Conservation (phyloP, 2,329 filamentous ascomycete species). For the Seiridium cupressi region DNA sequence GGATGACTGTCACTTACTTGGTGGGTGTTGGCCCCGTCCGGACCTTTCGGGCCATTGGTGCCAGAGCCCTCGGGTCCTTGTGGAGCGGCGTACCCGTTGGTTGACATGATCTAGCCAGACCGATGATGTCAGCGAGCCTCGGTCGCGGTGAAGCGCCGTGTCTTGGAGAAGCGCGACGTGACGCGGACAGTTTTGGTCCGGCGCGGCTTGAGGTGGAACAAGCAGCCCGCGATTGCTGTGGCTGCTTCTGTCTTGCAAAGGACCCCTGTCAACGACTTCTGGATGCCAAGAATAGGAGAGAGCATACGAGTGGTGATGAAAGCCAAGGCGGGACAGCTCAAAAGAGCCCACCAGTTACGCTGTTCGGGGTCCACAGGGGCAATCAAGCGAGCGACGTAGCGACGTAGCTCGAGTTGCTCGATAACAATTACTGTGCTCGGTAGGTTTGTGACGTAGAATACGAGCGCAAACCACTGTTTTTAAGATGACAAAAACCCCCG, state of each 20-base stretch:
- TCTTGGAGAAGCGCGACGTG: background rate
- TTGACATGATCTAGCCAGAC: slow-evolving; percentile 1
- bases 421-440: background rate
- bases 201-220: background rate
- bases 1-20: background rate
- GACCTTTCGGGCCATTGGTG: background rate
- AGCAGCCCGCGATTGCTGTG: background rate
- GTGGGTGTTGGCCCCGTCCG: background rate
- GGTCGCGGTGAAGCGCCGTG: background rate
- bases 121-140: slow-evolving; percentile 7
- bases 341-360: background rate
- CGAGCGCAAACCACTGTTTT: slow-evolving; percentile 1
- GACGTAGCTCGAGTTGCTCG: background rate
- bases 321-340: slow-evolving; percentile 2
- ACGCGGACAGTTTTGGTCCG: slow-evolving; percentile 4
- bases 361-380: background rate
- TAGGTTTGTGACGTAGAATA: background rate
- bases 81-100: slow-evolving; percentile 4
- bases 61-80: background rate
- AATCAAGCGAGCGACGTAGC: background rate
- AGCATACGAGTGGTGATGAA: slow-evolving; percentile 5
- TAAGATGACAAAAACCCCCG: background rate
- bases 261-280: background rate
- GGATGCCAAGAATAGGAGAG: slow-evolving; percentile 1
- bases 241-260: slow-evolving; percentile 2